phyloP scores from a whole-genome alignment of 2,329 filamentous ascomycete species.

The Aspergillus proliferans region DNA sequence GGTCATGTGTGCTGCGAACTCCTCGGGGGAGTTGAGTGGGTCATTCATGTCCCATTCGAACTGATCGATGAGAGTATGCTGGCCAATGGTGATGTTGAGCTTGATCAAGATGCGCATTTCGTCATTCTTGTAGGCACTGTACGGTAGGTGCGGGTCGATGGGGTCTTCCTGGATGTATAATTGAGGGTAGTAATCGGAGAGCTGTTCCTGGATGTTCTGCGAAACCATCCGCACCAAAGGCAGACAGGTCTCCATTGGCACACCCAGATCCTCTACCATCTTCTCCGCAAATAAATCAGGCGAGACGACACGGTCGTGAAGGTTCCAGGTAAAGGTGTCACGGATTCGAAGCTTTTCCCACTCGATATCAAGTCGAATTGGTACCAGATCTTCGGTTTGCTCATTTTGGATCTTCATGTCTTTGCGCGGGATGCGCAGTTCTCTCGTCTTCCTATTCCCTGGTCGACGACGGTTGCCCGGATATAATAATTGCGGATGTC shows the following conservation, averaged over 20 bases:
- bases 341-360: slow-evolving; percentile 92
- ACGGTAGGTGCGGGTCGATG: slow-evolving; percentile 81
- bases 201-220: slow-evolving; percentile 74
- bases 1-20: slow-evolving; percentile 85
- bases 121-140: slow-evolving; percentile 94
- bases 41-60: slow-evolving; percentile 99
- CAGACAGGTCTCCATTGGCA: slow-evolving; percentile 61
- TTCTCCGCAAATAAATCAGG: slow-evolving; percentile 81
- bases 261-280: slow-evolving; percentile 75
- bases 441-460: slow-evolving; percentile 67
- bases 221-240: slow-evolving; percentile 58
- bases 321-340: slow-evolving; percentile 98
- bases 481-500: slow-evolving; percentile 68
- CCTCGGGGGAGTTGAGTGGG: slow-evolving; percentile 84
- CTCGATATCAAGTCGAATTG: slow-evolving; percentile 86
- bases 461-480: slow-evolving; percentile 68
- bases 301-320: slow-evolving; percentile 78
- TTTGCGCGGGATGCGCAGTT: slow-evolving; percentile 68
- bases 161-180: slow-evolving; percentile 84
- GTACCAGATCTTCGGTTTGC: slow-evolving; percentile 83
- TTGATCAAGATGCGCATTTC: slow-evolving; percentile 97
- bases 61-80: slow-evolving; percentile 88
- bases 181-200: slow-evolving; percentile 89
- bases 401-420: slow-evolving; percentile 82
- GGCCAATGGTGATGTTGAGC: slow-evolving; percentile 94